Conservation (phyloP, 148 eudicot species). For the Mesembryanthemum crystallinum region DNA sequence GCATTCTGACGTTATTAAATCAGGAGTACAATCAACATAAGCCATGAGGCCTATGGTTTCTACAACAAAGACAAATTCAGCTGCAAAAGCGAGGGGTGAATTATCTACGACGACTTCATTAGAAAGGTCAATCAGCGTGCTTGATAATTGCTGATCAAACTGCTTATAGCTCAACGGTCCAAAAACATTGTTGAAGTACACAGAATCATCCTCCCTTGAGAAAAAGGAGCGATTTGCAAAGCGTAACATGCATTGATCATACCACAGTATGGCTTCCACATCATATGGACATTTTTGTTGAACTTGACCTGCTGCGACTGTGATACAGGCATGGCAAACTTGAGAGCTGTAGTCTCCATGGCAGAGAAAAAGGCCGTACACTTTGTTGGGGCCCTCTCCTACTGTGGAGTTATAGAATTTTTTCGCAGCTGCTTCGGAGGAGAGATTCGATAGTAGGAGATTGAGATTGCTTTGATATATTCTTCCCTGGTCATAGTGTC, state of each 20-base stretch:
- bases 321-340: conserved; percentile 22
- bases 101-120: conserved; percentile 15
- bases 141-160: conserved; percentile 22
- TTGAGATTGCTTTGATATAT: no score
- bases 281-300: conserved; percentile 22
- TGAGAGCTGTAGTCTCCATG: conserved; percentile 6
- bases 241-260: conserved; percentile 35
- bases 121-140: conserved; percentile 17
- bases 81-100: conserved; percentile 12
- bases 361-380: no score
- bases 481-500: no score
- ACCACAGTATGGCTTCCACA: conserved; percentile 26
- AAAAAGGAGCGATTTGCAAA: conserved; percentile 25
- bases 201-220: conserved; percentile 21
- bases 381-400: no score
- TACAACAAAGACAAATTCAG: conserved; percentile 17
- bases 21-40: conserved; percentile 30
- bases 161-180: conserved; percentile 16
- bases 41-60: not conserved
- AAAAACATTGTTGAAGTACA: conserved; percentile 12
- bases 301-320: conserved; percentile 23
- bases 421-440: no score
- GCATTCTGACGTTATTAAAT: conserved; percentile 24
- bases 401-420: no score
- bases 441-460: no score